Conservation (phyloP, 768 basidiomycete species). For the Trametes gibbosa region DNA sequence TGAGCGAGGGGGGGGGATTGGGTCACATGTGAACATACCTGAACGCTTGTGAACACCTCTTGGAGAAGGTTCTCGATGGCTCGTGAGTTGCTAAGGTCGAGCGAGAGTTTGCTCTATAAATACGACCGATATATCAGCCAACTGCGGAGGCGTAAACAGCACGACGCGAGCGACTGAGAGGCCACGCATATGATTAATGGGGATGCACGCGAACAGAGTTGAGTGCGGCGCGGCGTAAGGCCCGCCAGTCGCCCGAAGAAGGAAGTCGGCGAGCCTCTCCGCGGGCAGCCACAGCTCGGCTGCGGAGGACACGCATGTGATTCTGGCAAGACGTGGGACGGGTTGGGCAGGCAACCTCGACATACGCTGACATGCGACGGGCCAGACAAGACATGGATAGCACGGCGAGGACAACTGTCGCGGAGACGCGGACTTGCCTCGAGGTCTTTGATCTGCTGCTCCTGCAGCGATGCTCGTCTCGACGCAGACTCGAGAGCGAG, state of each 20-base stretch:
- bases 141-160: slow-evolving; percentile 2
- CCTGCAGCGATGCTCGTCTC: slow-evolving; percentile 20
- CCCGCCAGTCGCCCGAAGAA: neutral
- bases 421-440: slow-evolving; percentile 18
- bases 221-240: neutral
- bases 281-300: neutral
- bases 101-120: slow-evolving; percentile 57
- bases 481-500: slow-evolving; percentile 18
- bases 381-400: neutral
- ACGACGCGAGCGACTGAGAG: neutral
- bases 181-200: slow-evolving; percentile 11
- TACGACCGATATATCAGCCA: neutral
- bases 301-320: slow-evolving; percentile 13
- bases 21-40: slow-evolving; percentile 41
- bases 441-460: slow-evolving; percentile 26
- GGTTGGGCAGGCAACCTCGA: slow-evolving; percentile 1
- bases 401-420: neutral
- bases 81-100: slow-evolving; percentile 71
- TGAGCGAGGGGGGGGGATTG: no score
- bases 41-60: slow-evolving; percentile 58
- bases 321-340: slow-evolving; percentile 3
- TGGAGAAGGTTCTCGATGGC: slow-evolving; percentile 69
- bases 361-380: neutral
- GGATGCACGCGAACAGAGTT: neutral
- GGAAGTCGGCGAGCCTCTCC: neutral